A percentile compares a stretch with the other conserved stretches of the same genome.
Conservation (phyloP, 2,329 filamentous ascomycete species). For the Lachnellula hyalina region DNA sequence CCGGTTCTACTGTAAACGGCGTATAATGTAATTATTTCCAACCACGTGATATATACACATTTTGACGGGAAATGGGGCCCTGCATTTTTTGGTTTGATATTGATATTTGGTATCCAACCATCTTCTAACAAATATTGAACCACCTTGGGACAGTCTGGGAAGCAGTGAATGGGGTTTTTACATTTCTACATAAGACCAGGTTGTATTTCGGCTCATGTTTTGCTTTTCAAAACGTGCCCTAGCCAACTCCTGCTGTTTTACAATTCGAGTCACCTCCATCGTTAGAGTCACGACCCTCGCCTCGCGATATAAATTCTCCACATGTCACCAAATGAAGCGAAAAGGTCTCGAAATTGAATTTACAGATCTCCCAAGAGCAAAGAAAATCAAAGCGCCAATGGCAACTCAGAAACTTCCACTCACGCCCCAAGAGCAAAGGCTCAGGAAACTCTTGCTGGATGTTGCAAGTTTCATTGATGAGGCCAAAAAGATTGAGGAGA, state of each 20-base stretch:
- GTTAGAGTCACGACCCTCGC: constrained; percentile 12
- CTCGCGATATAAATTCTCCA: constrained; percentile 10
- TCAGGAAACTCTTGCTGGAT: constrained; percentile 74
- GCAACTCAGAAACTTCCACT: constrained; percentile 44
- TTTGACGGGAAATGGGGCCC: too few species aligned
- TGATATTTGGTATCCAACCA: too few species aligned
- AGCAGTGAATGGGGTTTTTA: too few species aligned
- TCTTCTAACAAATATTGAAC: too few species aligned
- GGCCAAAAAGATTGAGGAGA: constrained; percentile 43
- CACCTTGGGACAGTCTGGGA: too few species aligned
- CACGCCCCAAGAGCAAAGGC: constrained; percentile 63
- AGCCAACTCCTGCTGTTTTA: constrained; percentile 2
- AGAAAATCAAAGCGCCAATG: constrained; percentile 20
- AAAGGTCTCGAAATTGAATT: constrained; percentile 32
- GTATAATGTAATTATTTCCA: too few species aligned
- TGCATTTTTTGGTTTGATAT: too few species aligned
- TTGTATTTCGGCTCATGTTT: not conserved
- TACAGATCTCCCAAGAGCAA: constrained; percentile 5
- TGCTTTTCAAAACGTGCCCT: constrained; percentile 1
- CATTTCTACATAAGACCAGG: not conserved
- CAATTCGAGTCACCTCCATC: constrained; percentile 15
- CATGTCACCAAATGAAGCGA: constrained; percentile 25
- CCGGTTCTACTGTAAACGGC: too few species aligned
- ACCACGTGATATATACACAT: too few species aligned
- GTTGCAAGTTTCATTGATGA: constrained; percentile 66